These are phyloP conservation scores for Lipomyces mesembrius DNA, from an alignment of 805 yeast species.

Conservation along the genomic window DNA sequence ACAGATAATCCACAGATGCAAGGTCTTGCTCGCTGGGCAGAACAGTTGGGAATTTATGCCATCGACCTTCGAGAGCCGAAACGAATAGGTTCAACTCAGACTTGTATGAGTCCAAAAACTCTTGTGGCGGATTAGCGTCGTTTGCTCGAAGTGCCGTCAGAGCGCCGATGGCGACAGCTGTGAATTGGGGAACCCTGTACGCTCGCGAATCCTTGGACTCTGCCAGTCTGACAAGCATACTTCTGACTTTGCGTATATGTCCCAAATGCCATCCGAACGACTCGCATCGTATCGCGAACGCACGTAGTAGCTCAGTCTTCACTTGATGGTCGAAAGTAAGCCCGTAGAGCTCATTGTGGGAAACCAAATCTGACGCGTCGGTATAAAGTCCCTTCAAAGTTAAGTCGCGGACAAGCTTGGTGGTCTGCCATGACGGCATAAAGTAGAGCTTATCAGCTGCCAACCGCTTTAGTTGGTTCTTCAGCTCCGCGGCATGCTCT, in stretches of 20 bases:
- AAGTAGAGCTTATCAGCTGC: slow-evolving; percentile 1
- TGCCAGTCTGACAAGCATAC: not conserved
- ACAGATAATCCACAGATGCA: not conserved
- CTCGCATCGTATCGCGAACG: not conserved
- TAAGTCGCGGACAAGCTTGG: slow-evolving; percentile 14
- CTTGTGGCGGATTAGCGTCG: slow-evolving; percentile 1
- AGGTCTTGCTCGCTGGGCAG: not conserved
- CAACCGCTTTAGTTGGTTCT: slow-evolving; percentile 13
- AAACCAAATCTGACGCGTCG: not conserved
- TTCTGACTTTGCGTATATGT: slow-evolving; percentile 4
- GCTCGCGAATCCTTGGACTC: not conserved
- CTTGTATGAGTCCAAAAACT: not conserved
- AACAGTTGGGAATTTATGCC: slow-evolving; percentile 3
- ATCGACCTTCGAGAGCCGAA: not conserved
- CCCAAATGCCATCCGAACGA: slow-evolving; percentile 3
- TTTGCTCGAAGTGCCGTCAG: slow-evolving; percentile 5
- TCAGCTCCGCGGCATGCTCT: slow-evolving; percentile 10
- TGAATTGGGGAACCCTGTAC: slow-evolving; percentile 1
- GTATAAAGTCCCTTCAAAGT: slow-evolving; percentile 15
- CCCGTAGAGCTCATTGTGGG: slow-evolving; percentile 6
- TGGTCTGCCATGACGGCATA: slow-evolving; percentile 23
- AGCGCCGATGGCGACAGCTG: slow-evolving; percentile 4
- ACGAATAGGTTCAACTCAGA: not conserved
- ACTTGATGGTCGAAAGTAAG: not conserved
- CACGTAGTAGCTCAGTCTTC: slow-evolving; percentile 11